Base-by-base conservation (phyloP, 2,329 filamentous ascomycete species). In the Claviceps pazoutovae region DNA sequence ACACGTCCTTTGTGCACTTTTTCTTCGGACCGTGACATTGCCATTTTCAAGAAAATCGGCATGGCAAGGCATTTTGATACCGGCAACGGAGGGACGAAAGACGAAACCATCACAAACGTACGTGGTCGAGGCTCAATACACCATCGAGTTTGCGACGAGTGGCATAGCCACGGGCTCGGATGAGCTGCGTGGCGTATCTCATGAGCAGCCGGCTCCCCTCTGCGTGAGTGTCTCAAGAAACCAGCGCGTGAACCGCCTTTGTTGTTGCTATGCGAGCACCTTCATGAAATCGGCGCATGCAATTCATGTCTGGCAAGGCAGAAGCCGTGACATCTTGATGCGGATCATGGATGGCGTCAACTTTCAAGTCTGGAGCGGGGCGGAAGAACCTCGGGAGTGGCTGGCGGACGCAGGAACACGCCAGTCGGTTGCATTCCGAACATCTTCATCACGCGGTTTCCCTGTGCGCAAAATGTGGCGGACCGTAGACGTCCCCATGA, bases 51-150 rank as follows among this genome's bases (percentile, higher is more conserved):
- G 9, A 34, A 9, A 34, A 34, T 11, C 30, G 9, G 30, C 9
- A 11, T 34, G 11, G 30, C 30, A 34, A 34, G 30, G 30, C 30
- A 34, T 34, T 34, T 34, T 8, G 30, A 34, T 34, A 34, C 9
- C 30, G 30, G 30, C 30, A 2, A 26, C 23, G 23, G 30, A 34
- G 9, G 9, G 8, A 30, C 26, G 9, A 34, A 34, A 34, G 30
- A 30, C 26, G 26, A 30, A 30, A 19, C 26, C 3, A 34, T 34
- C 23, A 43, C 19, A 17, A 17, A 36, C 50, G 36, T 71, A 82
- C 79, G 61, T 82, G 78, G 55, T 82, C 79, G 38, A 83, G 67
- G 58, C 74, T 79, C 57, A 82, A 60, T 2, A 73, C 61, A 42
- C 57, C 56, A 66, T 57, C 66, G 61, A 63, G 59, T 38, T 60